Percentiles rank a stretch among this genome's conserved stretches.
phyloP scores from a whole-genome alignment of 805 yeast genomes.

The Diddensiella santjacobensis region DNA sequence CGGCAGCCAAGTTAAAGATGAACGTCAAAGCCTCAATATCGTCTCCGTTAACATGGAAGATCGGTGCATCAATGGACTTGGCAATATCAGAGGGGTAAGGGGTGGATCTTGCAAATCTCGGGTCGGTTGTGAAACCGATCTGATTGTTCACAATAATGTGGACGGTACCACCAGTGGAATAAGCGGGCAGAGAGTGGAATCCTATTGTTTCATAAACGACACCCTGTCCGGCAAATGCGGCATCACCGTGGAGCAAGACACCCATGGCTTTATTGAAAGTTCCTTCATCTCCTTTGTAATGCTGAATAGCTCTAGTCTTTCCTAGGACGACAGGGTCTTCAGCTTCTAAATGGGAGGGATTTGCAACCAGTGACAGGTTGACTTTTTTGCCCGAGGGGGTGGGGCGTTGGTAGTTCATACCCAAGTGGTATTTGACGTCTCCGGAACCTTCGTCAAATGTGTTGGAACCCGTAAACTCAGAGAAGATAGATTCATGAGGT shows the following conservation, averaged over 20 bases:
- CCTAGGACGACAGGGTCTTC: constrained; percentile 99
- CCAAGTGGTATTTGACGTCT: constrained; percentile 98
- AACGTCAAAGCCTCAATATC: constrained; percentile 92
- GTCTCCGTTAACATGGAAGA: constrained; percentile 98
- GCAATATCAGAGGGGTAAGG: constrained; percentile 98
- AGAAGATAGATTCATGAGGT: constrained; percentile 96
- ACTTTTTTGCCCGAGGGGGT: constrained; percentile 97
- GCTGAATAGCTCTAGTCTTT: constrained; percentile 94
- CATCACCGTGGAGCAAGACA: constrained; percentile 95
- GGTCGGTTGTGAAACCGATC: constrained; percentile 99
- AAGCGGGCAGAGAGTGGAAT: constrained; percentile 85
- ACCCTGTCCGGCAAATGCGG: constrained; percentile 99
- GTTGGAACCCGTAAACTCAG: constrained; percentile 90
- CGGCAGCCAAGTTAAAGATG: constrained; percentile 94
- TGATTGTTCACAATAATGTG: constrained; percentile 97
- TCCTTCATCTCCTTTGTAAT: constrained; percentile 82
- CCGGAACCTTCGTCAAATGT: constrained; percentile 96
- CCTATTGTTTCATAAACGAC: constrained; percentile 99
- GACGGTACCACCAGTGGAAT: constrained; percentile 96
- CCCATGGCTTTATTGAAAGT: constrained; percentile 83
- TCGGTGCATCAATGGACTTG: constrained; percentile 94
- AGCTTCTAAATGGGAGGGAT: constrained; percentile 98
- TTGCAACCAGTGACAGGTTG: constrained; percentile 92
- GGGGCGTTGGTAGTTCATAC: constrained; percentile 99
- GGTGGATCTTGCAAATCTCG: constrained; percentile 94